A percentile compares a stretch with the other conserved stretches of the same genome.
These are phyloP conservation scores for Massariosphaeria phaeospora DNA, from an alignment of 495 filamentous ascomycete species.

Conservation along the genomic window DNA sequence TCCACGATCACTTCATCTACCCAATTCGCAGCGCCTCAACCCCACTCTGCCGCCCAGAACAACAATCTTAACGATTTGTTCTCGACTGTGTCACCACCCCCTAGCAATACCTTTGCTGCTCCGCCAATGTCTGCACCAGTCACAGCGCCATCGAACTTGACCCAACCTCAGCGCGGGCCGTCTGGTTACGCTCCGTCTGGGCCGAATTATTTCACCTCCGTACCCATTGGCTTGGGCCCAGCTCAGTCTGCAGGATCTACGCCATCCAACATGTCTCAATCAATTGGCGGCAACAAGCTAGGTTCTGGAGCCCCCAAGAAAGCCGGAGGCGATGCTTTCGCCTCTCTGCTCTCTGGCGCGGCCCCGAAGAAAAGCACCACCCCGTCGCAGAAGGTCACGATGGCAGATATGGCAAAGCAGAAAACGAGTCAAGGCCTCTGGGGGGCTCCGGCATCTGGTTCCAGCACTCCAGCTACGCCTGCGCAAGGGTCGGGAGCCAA, in stretches of 20 bases:
- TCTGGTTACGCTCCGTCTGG: constrained; percentile 66
- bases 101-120: constrained; percentile 40
- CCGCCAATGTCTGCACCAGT: constrained; percentile 45
- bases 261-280: constrained; percentile 31
- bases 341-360: constrained; percentile 73
- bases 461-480: constrained; percentile 32
- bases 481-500: constrained; percentile 36
- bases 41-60: constrained; percentile 72
- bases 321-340: constrained; percentile 74
- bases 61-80: constrained; percentile 75
- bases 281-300: constrained; percentile 39
- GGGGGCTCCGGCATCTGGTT: constrained; percentile 56
- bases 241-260: constrained; percentile 38
- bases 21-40: constrained; percentile 75
- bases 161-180: constrained; percentile 54
- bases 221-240: constrained; percentile 46
- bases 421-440: constrained; percentile 92
- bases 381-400: constrained; percentile 58
- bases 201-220: constrained; percentile 94
- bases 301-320: constrained; percentile 52
- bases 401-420: constrained; percentile 92
- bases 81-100: constrained; percentile 71
- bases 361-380: constrained; percentile 72
- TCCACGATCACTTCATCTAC: constrained; percentile 60
- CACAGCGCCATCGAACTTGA: constrained; percentile 37